Evolutionary conservation across 1,139 yeast species (phyloP).

Genomic region (Debaryomyces psychrophilus): DNA sequence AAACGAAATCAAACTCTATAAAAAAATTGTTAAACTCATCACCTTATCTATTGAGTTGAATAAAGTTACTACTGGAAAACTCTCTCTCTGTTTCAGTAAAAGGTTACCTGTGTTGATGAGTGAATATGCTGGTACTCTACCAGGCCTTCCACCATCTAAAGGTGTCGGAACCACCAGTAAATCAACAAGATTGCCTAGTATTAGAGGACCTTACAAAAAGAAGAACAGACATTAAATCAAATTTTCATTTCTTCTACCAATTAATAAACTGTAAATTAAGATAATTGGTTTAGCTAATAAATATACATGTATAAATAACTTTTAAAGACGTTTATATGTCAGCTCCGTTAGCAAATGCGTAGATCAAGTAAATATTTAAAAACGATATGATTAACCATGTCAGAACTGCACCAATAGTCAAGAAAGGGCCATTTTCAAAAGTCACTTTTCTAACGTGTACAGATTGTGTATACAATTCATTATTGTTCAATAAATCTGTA

Average conservation of each 20-base stretch:
- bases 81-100: conserved; percentile 41
- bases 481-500: conserved; percentile 19
- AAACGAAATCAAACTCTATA: conserved; percentile 35
- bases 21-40: conserved; percentile 47
- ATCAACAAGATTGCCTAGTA: conserved; percentile 41
- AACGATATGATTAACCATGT: conserved; percentile 76
- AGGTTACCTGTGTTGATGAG: conserved; percentile 71
- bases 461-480: conserved; percentile 6
- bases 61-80: conserved; percentile 29
- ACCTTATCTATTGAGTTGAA: conserved; percentile 33
- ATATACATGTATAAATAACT: background rate
- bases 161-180: conserved; percentile 17
- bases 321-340: conserved; percentile 42
- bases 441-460: conserved; percentile 22
- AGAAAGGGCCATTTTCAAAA: conserved; percentile 67
- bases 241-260: background rate
- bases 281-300: conserved; percentile 5
- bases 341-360: conserved; percentile 69
- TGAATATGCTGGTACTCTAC: conserved; percentile 79
- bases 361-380: conserved; percentile 72
- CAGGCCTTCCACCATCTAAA: conserved; percentile 50
- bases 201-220: conserved; percentile 47
- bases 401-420: conserved; percentile 56
- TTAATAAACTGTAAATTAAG: conserved; percentile 1
- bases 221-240: conserved; percentile 25